A percentile compares a stretch with the other conserved stretches of the same genome.
Evolutionary conservation across 1,284 basidiomycete genomes (phyloP).

Genomic region (Clitocybe nebularis): DNA sequence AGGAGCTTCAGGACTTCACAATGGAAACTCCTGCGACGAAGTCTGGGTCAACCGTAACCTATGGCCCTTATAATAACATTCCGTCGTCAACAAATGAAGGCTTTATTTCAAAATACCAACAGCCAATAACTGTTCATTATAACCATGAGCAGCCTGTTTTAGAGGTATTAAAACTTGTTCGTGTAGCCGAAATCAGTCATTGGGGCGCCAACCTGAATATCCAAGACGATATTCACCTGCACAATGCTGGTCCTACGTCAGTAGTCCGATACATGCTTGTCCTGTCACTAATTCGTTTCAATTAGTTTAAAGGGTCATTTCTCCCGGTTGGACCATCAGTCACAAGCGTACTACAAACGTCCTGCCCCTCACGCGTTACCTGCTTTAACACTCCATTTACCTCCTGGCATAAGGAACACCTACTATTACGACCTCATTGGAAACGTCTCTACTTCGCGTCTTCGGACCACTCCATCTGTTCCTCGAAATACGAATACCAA

Average conservation of each 20-base stretch:
- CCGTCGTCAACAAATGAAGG: conserved; percentile 52
- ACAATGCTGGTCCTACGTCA: conserved; percentile 86
- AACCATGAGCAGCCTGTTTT: conserved; percentile 77
- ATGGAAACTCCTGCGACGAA: conserved; percentile 62
- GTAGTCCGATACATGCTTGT: conserved; percentile 27
- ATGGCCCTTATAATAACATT: conserved; percentile 82
- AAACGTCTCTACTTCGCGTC: conserved; percentile 93
- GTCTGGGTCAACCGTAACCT: conserved; percentile 78
- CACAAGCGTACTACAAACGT: conserved; percentile 63
- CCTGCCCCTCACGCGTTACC: conserved; percentile 69
- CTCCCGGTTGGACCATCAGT: conserved; percentile 86
- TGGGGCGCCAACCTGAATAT: conserved; percentile 96
- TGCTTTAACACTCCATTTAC: conserved; percentile 72
- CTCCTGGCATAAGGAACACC: conserved; percentile 72
- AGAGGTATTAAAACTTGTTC: conserved; percentile 68
- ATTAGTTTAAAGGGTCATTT: conserved; percentile 91
- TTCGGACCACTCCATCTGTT: conserved; percentile 65
- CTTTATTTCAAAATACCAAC: conserved; percentile 62
- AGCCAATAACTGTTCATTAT: conserved; percentile 76
- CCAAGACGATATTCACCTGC: conserved; percentile 81
- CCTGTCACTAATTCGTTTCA: conserved; percentile 1
- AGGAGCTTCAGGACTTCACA: conserved; percentile 52
- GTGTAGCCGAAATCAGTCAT: conserved; percentile 89
- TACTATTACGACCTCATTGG: conserved; percentile 93
- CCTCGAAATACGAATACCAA: conserved; percentile 50